These are phyloP conservation scores for Rugonectria rugulosa DNA, from an alignment of 2,329 filamentous ascomycete species.

Conservation along the genomic window DNA sequence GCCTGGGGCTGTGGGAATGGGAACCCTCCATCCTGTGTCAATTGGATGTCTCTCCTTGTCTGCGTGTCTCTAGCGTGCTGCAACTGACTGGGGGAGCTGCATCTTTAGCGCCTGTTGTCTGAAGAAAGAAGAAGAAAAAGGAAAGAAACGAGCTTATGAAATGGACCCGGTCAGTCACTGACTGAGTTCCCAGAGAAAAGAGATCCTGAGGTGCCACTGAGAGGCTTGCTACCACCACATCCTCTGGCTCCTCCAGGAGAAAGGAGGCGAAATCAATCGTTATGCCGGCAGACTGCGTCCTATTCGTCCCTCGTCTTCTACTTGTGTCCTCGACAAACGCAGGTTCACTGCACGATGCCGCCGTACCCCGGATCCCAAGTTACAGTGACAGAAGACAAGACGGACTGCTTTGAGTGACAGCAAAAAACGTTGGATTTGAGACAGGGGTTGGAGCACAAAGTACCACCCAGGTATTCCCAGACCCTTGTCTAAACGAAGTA, in stretches of 20 bases:
- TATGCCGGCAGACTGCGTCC: constrained; percentile 10
- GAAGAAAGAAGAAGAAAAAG: neutral
- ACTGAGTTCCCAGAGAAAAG: too few species aligned
- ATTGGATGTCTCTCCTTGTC: too few species aligned
- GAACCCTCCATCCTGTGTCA: too few species aligned
- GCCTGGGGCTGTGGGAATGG: constrained; percentile 15
- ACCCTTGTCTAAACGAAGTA: neutral
- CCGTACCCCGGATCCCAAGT: constrained; percentile 10
- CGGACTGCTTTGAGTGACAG: neutral
- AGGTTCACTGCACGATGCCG: neutral
- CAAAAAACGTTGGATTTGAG: neutral
- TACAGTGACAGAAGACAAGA: constrained; percentile 5
- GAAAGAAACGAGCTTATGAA: neutral
- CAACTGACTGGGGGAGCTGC: neutral
- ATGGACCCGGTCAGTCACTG: too few species aligned
- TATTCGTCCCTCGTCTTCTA: constrained; percentile 2
- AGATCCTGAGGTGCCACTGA: too few species aligned
- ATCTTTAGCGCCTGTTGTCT: neutral
- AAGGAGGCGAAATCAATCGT: neutral
- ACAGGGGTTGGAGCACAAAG: constrained; percentile 3
- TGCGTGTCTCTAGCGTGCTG: constrained; percentile 8
- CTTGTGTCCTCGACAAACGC: neutral
- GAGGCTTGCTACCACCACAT: too few species aligned
- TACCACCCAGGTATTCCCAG: constrained; percentile 1
- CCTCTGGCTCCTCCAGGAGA: neutral